Percentiles rank a stretch among this genome's conserved stretches.
Conservation (phyloP, 2,329 filamentous ascomycete genomes). For the Colletotrichum sidae region DNA sequence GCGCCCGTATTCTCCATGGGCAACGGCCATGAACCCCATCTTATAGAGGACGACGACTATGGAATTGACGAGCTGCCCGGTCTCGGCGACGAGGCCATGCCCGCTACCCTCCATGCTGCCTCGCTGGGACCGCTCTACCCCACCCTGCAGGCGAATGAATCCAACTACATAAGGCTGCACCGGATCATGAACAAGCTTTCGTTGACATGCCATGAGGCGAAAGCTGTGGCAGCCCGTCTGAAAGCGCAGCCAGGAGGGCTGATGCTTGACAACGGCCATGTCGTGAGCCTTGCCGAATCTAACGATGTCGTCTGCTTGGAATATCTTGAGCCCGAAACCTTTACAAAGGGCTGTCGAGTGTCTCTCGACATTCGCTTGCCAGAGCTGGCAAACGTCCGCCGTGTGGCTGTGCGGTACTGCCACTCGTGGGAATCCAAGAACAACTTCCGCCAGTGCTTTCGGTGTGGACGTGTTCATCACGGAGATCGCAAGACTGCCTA, state of each 20-base stretch:
- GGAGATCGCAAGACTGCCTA: conserved; percentile 43
- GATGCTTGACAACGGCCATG: conserved; percentile 41
- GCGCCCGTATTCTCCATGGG: background rate
- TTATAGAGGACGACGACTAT: conserved; percentile 28
- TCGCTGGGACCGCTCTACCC: conserved; percentile 43
- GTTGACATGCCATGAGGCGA: conserved; percentile 30
- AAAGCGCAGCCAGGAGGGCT: conserved; percentile 38
- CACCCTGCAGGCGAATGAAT: conserved; percentile 47
- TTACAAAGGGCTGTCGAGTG: conserved; percentile 44
- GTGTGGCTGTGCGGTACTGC: conserved; percentile 56
- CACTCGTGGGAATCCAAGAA: conserved; percentile 53
- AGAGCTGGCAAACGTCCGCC: conserved; percentile 48
- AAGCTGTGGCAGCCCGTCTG: conserved; percentile 16
- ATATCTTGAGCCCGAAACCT: conserved; percentile 46
- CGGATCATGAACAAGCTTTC: conserved; percentile 32
- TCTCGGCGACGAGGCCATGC: conserved; percentile 39
- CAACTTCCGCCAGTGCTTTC: conserved; percentile 43
- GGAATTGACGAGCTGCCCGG: conserved; percentile 40
- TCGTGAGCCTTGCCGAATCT: conserved; percentile 45
- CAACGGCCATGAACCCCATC: background rate
- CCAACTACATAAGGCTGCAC: conserved; percentile 46
- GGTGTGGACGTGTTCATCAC: conserved; percentile 49
- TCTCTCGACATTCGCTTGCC: conserved; percentile 43
- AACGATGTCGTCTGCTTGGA: conserved; percentile 50
- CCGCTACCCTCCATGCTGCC: conserved; percentile 37